Base-by-base conservation (phyloP, 495 filamentous ascomycete species). In the Penicillium paradoxum region DNA sequence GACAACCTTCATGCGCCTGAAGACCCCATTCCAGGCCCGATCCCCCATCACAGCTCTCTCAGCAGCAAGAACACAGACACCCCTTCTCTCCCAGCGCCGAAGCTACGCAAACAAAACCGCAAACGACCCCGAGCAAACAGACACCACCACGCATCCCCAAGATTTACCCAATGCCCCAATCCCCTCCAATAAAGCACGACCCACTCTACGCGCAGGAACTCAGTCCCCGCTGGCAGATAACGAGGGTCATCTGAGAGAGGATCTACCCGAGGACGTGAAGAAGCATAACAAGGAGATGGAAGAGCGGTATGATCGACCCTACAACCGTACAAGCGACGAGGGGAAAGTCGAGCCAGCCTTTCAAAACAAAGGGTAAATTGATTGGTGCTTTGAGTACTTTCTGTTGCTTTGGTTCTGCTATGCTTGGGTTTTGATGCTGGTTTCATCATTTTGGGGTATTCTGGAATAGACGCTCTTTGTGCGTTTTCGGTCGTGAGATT, bases 191-290 rank as follows among this genome's bases (percentile, higher is more conserved):
- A 66, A 70, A 1, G 70, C 73, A 4, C 53, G 55, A 3, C 70
- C 73, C 3, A 73, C 70, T 14, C 64, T 76, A 8, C 57, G 44
- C 14, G 65, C 68, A 34, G 67, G 68, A 1, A 55, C 47, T 3
- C 59, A 68, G 36, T 69, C 70, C 0, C 63, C 63, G 4, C 62
- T 71, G 27, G 50, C 67, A 2, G 70, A 76, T 44, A 19, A 43
- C 6, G 50, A 68, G 5, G 73, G 73, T 0, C 62, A 67, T 5
- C 19, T 42, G 11, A 52, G 57, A 8, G 38, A 63, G 0, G 62
- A 72, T 60, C 42, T 71, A 4, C 71, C 72, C 1, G 54, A 66
- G 32, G 73, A 74, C 49, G 73, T 74, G 44, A 71, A 67, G 44
- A 39, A 54, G 32, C 73, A 74, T 52, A 76, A 74, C 34, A 52